Conservation (phyloP, 2,329 filamentous ascomycete genomes). For the Alternaria sp. region DNA sequence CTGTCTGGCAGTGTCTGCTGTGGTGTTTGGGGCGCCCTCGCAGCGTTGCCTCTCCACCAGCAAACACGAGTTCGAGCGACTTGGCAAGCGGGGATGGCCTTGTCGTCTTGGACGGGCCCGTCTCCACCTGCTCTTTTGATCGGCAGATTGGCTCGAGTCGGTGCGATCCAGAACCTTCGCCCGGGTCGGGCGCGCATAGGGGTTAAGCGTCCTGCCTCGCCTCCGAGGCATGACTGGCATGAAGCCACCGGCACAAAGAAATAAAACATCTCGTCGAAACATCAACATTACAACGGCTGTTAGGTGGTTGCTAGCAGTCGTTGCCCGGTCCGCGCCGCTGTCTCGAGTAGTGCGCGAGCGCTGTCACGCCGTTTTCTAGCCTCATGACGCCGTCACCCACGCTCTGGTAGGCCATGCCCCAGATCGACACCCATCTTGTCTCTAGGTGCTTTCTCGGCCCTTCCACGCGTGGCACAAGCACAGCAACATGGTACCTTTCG, state of each 20-base stretch:
- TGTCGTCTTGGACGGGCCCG: slow-evolving; percentile 1
- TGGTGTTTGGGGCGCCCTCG: background rate
- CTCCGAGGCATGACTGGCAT: background rate
- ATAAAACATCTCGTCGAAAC: background rate
- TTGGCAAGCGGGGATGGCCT: slow-evolving; percentile 13
- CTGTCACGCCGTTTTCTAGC: background rate
- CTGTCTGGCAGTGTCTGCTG: background rate
- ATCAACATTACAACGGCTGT: slow-evolving; percentile 2
- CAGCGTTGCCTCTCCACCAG: background rate
- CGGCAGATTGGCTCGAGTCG: background rate
- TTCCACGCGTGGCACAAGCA: slow-evolving; percentile 6
- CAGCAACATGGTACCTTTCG: background rate
- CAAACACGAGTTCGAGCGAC: background rate
- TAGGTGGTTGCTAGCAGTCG: slow-evolving; percentile 5
- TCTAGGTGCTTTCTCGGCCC: background rate
- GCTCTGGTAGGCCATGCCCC: background rate
- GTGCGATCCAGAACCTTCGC: slow-evolving; percentile 2
- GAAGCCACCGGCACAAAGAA: background rate
- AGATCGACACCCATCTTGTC: background rate
- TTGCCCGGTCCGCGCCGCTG: slow-evolving; percentile 26
- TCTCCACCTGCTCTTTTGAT: background rate
- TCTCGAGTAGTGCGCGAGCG: slow-evolving; percentile 2
- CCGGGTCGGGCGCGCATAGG: background rate
- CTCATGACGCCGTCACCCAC: background rate
- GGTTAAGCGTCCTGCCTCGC: background rate